Conservation (phyloP, 2,329 filamentous ascomycete species). For the Colletotrichum theobromicola region DNA sequence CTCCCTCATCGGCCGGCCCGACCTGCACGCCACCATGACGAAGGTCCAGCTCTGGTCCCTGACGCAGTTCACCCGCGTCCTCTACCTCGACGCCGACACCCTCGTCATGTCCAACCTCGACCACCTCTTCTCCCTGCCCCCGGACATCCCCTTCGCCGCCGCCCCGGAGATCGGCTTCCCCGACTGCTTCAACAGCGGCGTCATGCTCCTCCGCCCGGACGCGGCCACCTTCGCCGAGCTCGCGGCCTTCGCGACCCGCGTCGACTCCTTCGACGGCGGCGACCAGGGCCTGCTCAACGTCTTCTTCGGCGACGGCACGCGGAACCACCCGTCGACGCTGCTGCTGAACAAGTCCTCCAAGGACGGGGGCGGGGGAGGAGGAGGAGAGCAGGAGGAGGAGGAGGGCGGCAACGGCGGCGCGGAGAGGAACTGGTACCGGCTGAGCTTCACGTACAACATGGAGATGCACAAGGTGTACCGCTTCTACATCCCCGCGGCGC, state of each 20-base stretch:
- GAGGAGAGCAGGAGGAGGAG: too few relatives aligned
- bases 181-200: slow-evolving; percentile 72
- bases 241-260: slow-evolving; percentile 62
- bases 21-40: slow-evolving; percentile 71
- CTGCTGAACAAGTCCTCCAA: neutral
- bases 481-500: slow-evolving; percentile 25
- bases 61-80: slow-evolving; percentile 56
- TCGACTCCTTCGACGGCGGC: slow-evolving; percentile 75
- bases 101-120: slow-evolving; percentile 69
- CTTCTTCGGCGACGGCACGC: slow-evolving; percentile 56
- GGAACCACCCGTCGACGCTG: slow-evolving; percentile 34
- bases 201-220: slow-evolving; percentile 71
- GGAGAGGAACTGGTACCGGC: slow-evolving; percentile 27
- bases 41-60: slow-evolving; percentile 75
- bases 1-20: slow-evolving; percentile 70
- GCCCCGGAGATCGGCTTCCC: slow-evolving; percentile 75
- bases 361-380: neutral
- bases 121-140: slow-evolving; percentile 70
- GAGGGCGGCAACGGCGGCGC: neutral
- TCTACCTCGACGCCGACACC: slow-evolving; percentile 66
- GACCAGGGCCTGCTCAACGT: slow-evolving; percentile 75
- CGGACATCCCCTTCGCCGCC: slow-evolving; percentile 43
- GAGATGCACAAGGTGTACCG: slow-evolving; percentile 27
- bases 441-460: slow-evolving; percentile 28
- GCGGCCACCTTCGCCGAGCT: slow-evolving; percentile 69